These are phyloP conservation scores for Cryptococcus jaspeensis DNA, from an alignment of 1,284 basidiomycete species.

Conservation along the genomic window DNA sequence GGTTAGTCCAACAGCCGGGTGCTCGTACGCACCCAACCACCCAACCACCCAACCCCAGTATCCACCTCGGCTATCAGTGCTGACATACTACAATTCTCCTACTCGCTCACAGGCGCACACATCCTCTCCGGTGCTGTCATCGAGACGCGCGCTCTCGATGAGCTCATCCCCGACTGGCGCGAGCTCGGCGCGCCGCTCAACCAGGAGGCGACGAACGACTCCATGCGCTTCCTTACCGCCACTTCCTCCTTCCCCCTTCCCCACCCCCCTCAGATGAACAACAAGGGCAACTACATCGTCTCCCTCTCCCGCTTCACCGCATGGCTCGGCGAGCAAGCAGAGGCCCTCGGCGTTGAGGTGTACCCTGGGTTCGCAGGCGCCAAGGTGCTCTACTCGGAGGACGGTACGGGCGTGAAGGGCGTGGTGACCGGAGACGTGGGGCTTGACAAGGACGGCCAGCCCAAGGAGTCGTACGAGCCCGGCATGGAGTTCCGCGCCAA, in stretches of 20 bases:
- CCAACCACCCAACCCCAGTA: background rate
- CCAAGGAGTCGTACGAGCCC: constrained; percentile 89
- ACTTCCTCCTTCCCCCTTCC: constrained; percentile 77
- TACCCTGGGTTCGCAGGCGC: constrained; percentile 97
- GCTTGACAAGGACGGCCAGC: constrained; percentile 71
- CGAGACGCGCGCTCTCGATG: constrained; percentile 86
- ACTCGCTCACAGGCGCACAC: constrained; percentile 68
- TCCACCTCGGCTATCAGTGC: background rate
- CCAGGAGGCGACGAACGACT: constrained; percentile 73
- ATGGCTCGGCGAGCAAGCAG: constrained; percentile 85
- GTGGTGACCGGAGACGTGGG: constrained; percentile 95
- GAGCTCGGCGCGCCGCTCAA: constrained; percentile 62
- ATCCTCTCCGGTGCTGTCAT: constrained; percentile 95
- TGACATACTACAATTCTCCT: background rate
- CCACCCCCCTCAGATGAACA: constrained; percentile 96
- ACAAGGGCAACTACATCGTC: constrained; percentile 90
- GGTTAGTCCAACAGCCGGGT: constrained; percentile 58
- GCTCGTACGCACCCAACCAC: background rate
- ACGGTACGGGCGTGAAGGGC: constrained; percentile 70
- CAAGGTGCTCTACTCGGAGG: constrained; percentile 69
- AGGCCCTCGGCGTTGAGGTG: constrained; percentile 86
- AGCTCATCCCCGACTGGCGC: constrained; percentile 87
- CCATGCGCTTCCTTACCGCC: constrained; percentile 84
- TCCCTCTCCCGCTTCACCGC: constrained; percentile 84
- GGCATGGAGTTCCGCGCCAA: constrained; percentile 96